Evolutionary conservation across 805 yeast genomes (phyloP), one percentile per base, ranked within the genome.

Genomic region (Metschnikowia reukaufii): DNA sequence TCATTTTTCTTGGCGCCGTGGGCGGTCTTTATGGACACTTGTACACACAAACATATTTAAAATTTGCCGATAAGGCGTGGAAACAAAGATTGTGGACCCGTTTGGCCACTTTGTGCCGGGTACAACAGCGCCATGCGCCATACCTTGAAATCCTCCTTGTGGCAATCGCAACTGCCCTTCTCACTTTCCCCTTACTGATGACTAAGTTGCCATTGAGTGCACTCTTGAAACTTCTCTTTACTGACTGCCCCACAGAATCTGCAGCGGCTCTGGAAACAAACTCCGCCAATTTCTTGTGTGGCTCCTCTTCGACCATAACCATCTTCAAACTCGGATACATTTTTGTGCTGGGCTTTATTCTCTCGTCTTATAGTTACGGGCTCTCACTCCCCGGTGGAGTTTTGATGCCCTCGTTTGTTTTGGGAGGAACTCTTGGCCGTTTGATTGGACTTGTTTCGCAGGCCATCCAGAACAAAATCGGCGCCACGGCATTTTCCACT

Each of bases 321-420:
- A 48, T 59, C 4, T 23, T 64, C 16, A 66, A 69, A 48, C 58
- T 72, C 9, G 36, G 67, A 2, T 68, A 72, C 36, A 71, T 78
- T 15, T 61, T 72, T 0, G 35, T 76, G 0, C 74, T 77, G 43
- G 89, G 86, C 1, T 74, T 82, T 42, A 45, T 83, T 0, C 67
- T 86, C n/a, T 70, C 88, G 0, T 76, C 88, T 0, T 83, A 84
- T 54, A 73, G 92, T 0, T 86, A 80, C 63, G 90, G 95, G 1
- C 71, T 83, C 1, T 71, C 76, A 21, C 69, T 89, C 12, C 86
- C 90, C 0, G 87, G 88, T 1, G 90, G 89, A 6, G 69, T 83
- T 1, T 60, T 83, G 36, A 76, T 81, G 76, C 88, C 88, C 0
- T 77, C 84, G 0, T 61, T 83, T 41, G 82, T 78, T 0, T 66